A percentile compares a stretch with the other conserved stretches of the same genome.
These are phyloP conservation scores for Corylus americana DNA, from an alignment of 306 rosid species.

Conservation along the genomic window DNA sequence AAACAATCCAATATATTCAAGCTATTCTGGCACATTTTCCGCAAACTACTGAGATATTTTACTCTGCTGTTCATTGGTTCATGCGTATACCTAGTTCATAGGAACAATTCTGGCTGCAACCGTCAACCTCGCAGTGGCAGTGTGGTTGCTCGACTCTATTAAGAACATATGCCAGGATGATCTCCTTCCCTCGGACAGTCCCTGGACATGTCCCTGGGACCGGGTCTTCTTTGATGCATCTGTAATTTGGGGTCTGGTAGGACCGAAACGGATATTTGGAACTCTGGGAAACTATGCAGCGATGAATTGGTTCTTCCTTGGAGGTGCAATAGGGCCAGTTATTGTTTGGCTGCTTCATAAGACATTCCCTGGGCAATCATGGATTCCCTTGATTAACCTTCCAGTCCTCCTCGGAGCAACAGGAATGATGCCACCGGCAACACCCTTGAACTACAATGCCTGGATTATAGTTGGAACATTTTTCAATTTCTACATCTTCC, in stretches of 20 bases:
- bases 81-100: conserved; percentile 50
- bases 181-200: conserved; percentile 59
- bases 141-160: conserved; percentile 69
- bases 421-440: conserved; percentile 72
- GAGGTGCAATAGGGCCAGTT: conserved; percentile 72
- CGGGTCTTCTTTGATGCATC: conserved; percentile 86
- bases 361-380: conserved; percentile 64
- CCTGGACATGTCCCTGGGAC: conserved; percentile 81
- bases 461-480: conserved; percentile 71
- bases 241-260: conserved; percentile 84
- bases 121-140: conserved; percentile 67
- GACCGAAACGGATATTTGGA: conserved; percentile 73
- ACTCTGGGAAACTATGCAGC: conserved; percentile 57
- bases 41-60: conserved; percentile 9
- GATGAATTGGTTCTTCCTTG: conserved; percentile 87
- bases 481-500: conserved; percentile 76
- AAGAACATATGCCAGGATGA: conserved; percentile 59
- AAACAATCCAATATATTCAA: neutral
- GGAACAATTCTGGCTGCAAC: conserved; percentile 89
- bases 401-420: conserved; percentile 87
- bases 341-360: conserved; percentile 69
- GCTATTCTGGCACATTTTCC: neutral
- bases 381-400: conserved; percentile 83
- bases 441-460: conserved; percentile 76
- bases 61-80: conserved; percentile 13